Evolutionary conservation across 1,284 basidiomycete species (phyloP).

Genomic region (Entoloma clypeatum): DNA sequence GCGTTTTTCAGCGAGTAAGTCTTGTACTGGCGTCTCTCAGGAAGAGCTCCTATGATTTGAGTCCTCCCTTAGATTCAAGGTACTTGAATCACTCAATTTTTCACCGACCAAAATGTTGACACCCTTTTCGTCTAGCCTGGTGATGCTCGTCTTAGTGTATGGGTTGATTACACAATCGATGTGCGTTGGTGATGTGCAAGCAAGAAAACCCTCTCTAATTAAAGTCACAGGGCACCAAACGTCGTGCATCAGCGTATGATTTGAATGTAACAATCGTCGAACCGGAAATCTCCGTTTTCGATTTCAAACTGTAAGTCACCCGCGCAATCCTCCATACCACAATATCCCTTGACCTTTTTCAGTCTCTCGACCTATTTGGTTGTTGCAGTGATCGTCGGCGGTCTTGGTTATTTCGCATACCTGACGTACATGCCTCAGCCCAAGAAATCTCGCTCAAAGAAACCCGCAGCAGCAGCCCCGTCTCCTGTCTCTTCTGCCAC

Average conservation of each 20-base stretch:
- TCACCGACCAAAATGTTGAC: constrained; percentile 9
- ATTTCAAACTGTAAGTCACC: constrained; percentile 68
- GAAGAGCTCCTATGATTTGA: constrained; percentile 17
- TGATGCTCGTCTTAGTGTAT: constrained; percentile 75
- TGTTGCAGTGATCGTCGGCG: constrained; percentile 61
- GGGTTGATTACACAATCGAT: constrained; percentile 69
- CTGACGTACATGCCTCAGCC: constrained; percentile 60
- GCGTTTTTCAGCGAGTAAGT: constrained; percentile 82
- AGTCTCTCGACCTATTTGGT: constrained; percentile 79
- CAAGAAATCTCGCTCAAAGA: constrained; percentile 48
- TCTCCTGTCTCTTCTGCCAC: constrained; percentile 59
- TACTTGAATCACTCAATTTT: constrained; percentile 25
- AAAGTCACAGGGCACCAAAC: constrained; percentile 43
- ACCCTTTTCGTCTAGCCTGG: constrained; percentile 54
- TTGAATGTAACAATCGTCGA: constrained; percentile 81
- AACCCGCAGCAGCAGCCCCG: constrained; percentile 40
- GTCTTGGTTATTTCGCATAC: constrained; percentile 67
- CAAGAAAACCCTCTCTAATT: constrained; percentile 8
- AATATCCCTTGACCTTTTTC: constrained; percentile 6
- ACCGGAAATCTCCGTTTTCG: constrained; percentile 74
- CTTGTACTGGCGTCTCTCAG: constrained; percentile 1
- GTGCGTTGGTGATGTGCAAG: constrained; percentile 35
- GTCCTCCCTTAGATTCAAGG: constrained; percentile 55
- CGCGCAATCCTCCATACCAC: neutral
- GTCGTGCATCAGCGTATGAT: constrained; percentile 73